Conservation (phyloP, 164 flowering plant genomes). For the Berberis vulgaris region DNA sequence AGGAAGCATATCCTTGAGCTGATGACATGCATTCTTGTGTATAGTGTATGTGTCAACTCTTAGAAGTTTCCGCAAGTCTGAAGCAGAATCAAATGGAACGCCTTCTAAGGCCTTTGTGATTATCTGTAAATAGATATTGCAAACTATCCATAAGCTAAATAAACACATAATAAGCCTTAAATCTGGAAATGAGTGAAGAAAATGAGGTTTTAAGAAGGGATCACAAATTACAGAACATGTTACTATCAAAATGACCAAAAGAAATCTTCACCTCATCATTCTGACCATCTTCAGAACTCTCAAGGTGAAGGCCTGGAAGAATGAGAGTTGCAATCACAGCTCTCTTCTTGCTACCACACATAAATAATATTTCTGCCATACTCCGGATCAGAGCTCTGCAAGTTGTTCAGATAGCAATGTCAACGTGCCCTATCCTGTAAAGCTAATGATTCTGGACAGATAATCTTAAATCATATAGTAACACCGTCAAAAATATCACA, state of each 20-base stretch:
- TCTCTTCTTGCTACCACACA: slow-evolving; percentile 63
- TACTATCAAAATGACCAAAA: slow-evolving; percentile 1
- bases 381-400: slow-evolving; percentile 81
- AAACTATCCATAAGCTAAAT: slow-evolving; percentile 2
- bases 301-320: slow-evolving; percentile 20
- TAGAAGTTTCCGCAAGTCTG: slow-evolving; percentile 64
- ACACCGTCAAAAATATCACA: too few species aligned
- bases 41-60: slow-evolving; percentile 48
- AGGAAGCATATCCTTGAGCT: slow-evolving; percentile 62
- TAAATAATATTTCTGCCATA: slow-evolving; percentile 78
- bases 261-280: slow-evolving; percentile 48
- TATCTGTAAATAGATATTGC: slow-evolving; percentile 24
- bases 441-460: not conserved
- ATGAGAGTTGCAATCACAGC: slow-evolving; percentile 66
- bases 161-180: not conserved
- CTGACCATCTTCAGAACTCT: slow-evolving; percentile 19
- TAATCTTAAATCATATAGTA: too few species aligned
- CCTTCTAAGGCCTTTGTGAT: slow-evolving; percentile 61
- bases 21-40: slow-evolving; percentile 35
- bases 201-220: not conserved
- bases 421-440: not conserved
- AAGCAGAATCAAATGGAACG: slow-evolving; percentile 66
- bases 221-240: not conserved
- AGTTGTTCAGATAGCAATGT: not conserved
- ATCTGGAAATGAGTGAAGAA: not conserved